Percentiles rank a stretch among this genome's conserved stretches.
Conservation (phyloP, 345 rosid genomes). For the Microcos paniculata region DNA sequence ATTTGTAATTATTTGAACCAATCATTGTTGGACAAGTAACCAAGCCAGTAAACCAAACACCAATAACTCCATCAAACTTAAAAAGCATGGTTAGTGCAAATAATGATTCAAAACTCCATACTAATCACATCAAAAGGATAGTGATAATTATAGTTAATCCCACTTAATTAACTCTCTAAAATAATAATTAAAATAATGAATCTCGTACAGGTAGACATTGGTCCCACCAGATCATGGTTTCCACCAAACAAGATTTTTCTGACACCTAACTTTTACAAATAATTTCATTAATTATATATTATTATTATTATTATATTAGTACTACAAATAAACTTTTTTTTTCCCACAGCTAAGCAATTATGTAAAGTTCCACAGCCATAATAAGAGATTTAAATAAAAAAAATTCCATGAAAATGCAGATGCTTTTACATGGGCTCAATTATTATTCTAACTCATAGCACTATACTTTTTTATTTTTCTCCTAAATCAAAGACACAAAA, state of each 20-base stretch:
- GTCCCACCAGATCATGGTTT: constrained; percentile 16
- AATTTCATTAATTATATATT: not conserved
- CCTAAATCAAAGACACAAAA: not conserved
- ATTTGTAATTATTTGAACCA: no score
- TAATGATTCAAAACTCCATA: constrained; percentile 12
- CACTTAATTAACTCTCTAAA: not conserved
- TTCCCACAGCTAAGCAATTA: not conserved
- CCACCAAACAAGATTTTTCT: constrained; percentile 28
- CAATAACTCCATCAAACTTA: not conserved
- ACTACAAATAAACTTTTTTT: not conserved
- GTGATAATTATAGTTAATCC: constrained; percentile 7
- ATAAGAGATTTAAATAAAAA: not conserved
- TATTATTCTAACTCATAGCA: not conserved
- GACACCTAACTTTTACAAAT: constrained; percentile 8
- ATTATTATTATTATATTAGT: not conserved
- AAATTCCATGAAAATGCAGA: not conserved
- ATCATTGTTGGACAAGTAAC: not conserved
- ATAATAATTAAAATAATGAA: constrained; percentile 2
- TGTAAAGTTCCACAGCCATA: not conserved
- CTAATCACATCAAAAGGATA: not conserved
- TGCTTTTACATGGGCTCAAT: not conserved
- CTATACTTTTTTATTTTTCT: no score
- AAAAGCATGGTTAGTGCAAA: not conserved
- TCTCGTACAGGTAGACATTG: constrained; percentile 7
- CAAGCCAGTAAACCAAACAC: not conserved